These are phyloP conservation scores for Ophiocordyceps australis DNA, from an alignment of 2,329 filamentous ascomycete genomes.

Conservation along the genomic window DNA sequence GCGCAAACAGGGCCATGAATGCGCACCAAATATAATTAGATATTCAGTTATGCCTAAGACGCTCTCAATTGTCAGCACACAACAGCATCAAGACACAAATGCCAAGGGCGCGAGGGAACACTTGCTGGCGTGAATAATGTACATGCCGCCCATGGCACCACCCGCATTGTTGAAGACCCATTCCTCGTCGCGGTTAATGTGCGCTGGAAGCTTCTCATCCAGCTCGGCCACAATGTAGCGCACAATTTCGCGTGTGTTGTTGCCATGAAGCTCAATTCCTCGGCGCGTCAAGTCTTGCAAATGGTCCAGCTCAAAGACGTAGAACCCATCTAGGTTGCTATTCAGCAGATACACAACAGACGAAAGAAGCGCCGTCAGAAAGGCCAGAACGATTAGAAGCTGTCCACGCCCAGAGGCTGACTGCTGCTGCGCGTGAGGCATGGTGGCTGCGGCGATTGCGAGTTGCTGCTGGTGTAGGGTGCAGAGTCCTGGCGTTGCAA, in stretches of 20 bases:
- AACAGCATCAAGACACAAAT: background rate
- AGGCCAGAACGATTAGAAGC: slow-evolving; percentile 28
- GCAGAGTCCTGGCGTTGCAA: no score
- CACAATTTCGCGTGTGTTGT: slow-evolving; percentile 55
- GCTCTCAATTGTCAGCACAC: slow-evolving; percentile 1
- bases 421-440: background rate
- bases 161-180: slow-evolving; percentile 91
- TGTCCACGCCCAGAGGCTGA: slow-evolving; percentile 9
- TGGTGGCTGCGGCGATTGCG: no score
- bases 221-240: slow-evolving; percentile 53
- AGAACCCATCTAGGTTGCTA: slow-evolving; percentile 44
- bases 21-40: slow-evolving; percentile 60
- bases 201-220: slow-evolving; percentile 23
- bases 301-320: slow-evolving; percentile 54
- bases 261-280: slow-evolving; percentile 50
- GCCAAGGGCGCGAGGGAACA: slow-evolving; percentile 4
- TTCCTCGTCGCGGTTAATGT: slow-evolving; percentile 57
- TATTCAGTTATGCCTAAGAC: slow-evolving; percentile 60
- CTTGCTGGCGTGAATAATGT: slow-evolving; percentile 70
- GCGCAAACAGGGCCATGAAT: no score
- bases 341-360: slow-evolving; percentile 37
- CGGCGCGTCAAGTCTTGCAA: slow-evolving; percentile 50
- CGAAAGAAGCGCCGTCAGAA: slow-evolving; percentile 34
- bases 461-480: no score
- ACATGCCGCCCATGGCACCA: slow-evolving; percentile 84